Percentiles rank a stretch among this genome's conserved stretches.
Conservation (phyloP, 2,329 filamentous ascomycete species). For the Claviceps arundinis region DNA sequence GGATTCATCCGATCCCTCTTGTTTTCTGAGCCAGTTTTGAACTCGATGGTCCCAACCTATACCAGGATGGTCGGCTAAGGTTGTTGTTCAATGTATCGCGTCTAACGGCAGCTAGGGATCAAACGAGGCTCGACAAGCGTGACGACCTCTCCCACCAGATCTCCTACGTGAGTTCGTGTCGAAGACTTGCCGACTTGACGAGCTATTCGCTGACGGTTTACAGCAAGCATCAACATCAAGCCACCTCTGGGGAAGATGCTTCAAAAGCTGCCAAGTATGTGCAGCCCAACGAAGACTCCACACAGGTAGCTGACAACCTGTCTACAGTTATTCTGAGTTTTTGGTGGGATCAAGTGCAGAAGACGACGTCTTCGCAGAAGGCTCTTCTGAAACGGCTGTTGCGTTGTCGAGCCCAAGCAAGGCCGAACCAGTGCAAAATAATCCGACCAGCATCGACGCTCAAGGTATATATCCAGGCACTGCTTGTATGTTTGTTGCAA, state of each 20-base stretch:
- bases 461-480: conserved; percentile 39
- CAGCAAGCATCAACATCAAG: conserved; percentile 5
- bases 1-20: neutral
- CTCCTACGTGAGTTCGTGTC: neutral
- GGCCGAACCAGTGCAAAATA: conserved; percentile 1
- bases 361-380: conserved; percentile 10
- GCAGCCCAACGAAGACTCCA: neutral
- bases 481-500: conserved; percentile 52
- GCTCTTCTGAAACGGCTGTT: neutral
- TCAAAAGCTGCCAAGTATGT: conserved; percentile 5
- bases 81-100: neutral
- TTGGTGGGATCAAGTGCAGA: conserved; percentile 9
- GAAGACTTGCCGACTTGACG: neutral
- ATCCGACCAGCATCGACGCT: conserved; percentile 25
- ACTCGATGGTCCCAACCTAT: too few species aligned
- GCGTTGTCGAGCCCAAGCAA: neutral
- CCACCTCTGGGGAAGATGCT: conserved; percentile 5
- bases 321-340: conserved; percentile 5
- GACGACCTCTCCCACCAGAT: neutral
- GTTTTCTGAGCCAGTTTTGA: neutral
- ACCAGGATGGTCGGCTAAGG: neutral
- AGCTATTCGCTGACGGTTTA: neutral
- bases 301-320: neutral
- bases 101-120: conserved; percentile 1
- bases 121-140: conserved; percentile 2